Evolutionary conservation across 2,329 filamentous ascomycete genomes (phyloP), one percentile per base, ranked within the genome.

Genomic region (Fusarium musae): DNA sequence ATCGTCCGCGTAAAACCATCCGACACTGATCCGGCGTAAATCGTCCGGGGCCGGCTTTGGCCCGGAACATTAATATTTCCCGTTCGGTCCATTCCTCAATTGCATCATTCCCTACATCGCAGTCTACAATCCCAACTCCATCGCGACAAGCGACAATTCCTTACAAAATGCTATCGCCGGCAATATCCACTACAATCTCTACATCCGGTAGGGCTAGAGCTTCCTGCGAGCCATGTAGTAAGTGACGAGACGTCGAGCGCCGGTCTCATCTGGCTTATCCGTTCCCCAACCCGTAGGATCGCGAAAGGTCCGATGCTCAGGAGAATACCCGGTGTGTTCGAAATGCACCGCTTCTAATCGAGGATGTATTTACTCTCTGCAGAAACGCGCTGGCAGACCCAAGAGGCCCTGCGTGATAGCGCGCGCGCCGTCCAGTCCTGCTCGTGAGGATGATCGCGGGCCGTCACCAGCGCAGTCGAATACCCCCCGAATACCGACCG

Each of bases 221-320:
- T 16, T 44, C 32, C 28, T 63, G 46, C 17, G 26, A 54, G 17
- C 44, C 37, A 5, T 64, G 62, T 13, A 64, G 46, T 62, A 54
- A 63, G 46, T 53, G 30, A 36, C 11, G n/a, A 23, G n/a, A 23
- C 54, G 11, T 47, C 39, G 17, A 46, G 26, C 34, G 17, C 30
- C n/a, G 40, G 39, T 23, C 12, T 17, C n/a, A 47, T 28, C 39
- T 46, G 54, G 40, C 54, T 58, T 46, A 58, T 40, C 30, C 46
- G 44, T 39, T 11, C 46, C 50, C 50, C 11, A 53, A 26, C 30
- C 28, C 3, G 4, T 7, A 53, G 16, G 26, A 28, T n/a, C 39
- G 19, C 26, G 59, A 63, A 65, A 65, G 62, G 62, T 63, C 59
- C 62, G 59, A 44, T 63, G 59, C 37, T 54, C 62, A 4, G 44